Conservation (phyloP, 768 basidiomycete genomes). For the Hypholoma sublateritium region DNA sequence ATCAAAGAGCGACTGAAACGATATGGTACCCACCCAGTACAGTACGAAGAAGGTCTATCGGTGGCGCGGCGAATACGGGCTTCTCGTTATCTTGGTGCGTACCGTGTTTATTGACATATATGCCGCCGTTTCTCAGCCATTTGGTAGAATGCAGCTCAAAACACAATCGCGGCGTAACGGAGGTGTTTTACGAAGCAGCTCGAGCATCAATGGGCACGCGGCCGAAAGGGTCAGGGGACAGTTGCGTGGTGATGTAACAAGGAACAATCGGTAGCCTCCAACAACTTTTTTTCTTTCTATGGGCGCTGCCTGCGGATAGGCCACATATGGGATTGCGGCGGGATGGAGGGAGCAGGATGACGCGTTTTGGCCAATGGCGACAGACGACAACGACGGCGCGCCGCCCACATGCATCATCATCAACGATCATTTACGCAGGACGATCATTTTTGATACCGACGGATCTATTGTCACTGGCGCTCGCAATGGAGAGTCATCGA, state of each 20-base stretch:
- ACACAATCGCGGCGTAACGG: slow-evolving; percentile 91
- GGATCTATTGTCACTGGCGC: too few relatives aligned
- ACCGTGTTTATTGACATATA: slow-evolving; percentile 10
- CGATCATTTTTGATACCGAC: too few relatives aligned
- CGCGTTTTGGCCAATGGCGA: too few relatives aligned
- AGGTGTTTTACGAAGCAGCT: slow-evolving; percentile 92
- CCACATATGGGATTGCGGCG: too few relatives aligned
- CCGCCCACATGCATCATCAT: too few relatives aligned
- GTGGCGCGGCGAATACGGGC: slow-evolving; percentile 90
- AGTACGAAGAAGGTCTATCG: slow-evolving; percentile 91
- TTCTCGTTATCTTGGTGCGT: slow-evolving; percentile 85
- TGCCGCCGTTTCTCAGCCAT: neutral
- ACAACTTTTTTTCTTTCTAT: neutral
- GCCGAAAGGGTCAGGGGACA: slow-evolving; percentile 59
- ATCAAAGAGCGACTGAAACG: slow-evolving; percentile 73
- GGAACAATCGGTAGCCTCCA: neutral
- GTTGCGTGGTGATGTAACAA: slow-evolving; percentile 62
- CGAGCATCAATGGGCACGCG: slow-evolving; percentile 79
- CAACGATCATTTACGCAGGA: too few relatives aligned
- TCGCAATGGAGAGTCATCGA: too few relatives aligned
- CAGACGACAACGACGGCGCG: too few relatives aligned
- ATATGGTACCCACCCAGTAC: slow-evolving; percentile 69
- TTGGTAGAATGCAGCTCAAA: slow-evolving; percentile 91
- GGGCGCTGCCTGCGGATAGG: too few relatives aligned
- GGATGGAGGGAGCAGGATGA: too few relatives aligned